Evolutionary conservation across 83 land plant species (phyloP).

Genomic region (Thuja plicata): DNA sequence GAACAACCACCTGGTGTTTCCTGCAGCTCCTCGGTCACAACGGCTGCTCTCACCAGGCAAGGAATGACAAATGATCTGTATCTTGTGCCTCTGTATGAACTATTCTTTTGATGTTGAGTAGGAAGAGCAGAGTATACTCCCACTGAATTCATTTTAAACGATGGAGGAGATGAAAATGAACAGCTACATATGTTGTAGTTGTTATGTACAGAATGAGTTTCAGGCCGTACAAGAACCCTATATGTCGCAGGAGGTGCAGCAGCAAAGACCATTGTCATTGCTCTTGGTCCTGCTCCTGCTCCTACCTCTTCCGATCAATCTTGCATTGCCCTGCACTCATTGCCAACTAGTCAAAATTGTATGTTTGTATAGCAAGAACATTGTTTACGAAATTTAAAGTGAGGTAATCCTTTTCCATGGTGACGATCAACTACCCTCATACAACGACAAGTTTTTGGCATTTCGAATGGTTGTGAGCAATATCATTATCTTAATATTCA

Average conservation of each 20-base stretch:
- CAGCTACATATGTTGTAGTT: neutral
- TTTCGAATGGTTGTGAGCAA: neutral
- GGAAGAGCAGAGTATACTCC: neutral
- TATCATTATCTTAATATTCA: neutral
- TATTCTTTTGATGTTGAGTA: neutral
- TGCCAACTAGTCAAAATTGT: neutral
- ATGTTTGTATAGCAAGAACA: neutral
- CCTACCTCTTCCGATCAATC: neutral
- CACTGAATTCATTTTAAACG: neutral
- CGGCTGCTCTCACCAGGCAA: neutral
- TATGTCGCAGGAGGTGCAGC: neutral
- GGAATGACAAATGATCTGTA: neutral
- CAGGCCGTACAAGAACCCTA: neutral
- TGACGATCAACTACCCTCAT: neutral
- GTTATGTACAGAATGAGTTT: neutral
- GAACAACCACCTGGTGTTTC: neutral
- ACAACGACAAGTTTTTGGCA: neutral
- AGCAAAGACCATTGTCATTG: neutral
- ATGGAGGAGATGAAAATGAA: neutral
- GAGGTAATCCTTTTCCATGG: neutral
- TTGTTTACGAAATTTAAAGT: neutral
- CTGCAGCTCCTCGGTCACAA: neutral
- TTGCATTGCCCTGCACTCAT: neutral
- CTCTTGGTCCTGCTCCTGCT: neutral
- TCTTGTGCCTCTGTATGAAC: neutral